Conservation (phyloP, 2,329 filamentous ascomycete species). For the Ophiocordyceps unilateralis region DNA sequence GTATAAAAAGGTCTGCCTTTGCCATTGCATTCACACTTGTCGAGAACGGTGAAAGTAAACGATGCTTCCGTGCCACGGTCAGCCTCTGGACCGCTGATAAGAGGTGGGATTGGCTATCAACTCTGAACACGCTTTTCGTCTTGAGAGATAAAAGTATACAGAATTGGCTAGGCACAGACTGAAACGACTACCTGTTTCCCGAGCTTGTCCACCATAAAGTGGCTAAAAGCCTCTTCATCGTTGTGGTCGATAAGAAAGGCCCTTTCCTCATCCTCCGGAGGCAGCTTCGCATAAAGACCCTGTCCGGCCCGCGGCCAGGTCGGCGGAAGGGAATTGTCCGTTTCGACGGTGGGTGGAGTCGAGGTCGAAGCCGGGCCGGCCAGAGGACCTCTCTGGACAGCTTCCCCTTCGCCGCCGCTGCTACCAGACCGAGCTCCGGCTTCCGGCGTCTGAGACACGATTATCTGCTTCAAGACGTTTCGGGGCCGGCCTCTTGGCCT, state of each 20-base stretch:
- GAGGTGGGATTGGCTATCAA: no score
- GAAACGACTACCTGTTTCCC: conserved; percentile 19
- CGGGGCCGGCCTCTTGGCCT: not conserved
- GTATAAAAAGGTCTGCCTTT: not conserved
- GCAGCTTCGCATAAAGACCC: conserved; percentile 21
- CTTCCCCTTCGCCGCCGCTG: not conserved
- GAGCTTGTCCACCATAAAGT: conserved; percentile 21
- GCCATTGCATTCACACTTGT: no score
- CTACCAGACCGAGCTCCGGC: not conserved
- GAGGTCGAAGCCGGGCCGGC: not conserved
- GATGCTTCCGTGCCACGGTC: no score
- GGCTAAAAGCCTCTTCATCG: conserved; percentile 25
- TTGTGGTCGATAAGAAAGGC: conserved; percentile 19
- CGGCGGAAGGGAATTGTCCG: conserved; percentile 16
- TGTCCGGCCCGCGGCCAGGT: conserved; percentile 22
- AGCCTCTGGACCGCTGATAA: no score
- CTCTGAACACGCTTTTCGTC: no score
- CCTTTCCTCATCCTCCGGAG: conserved; percentile 20
- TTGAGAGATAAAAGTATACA: not conserved
- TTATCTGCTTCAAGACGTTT: not conserved
- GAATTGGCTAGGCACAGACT: conserved; percentile 9
- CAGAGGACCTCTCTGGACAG: not conserved
- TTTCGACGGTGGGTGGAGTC: not conserved
- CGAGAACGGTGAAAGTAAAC: no score
- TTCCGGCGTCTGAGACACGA: not conserved